phyloP scores from a whole-genome alignment of 2,329 filamentous ascomycete genomes.

The Cryphonectria carpinicola region DNA sequence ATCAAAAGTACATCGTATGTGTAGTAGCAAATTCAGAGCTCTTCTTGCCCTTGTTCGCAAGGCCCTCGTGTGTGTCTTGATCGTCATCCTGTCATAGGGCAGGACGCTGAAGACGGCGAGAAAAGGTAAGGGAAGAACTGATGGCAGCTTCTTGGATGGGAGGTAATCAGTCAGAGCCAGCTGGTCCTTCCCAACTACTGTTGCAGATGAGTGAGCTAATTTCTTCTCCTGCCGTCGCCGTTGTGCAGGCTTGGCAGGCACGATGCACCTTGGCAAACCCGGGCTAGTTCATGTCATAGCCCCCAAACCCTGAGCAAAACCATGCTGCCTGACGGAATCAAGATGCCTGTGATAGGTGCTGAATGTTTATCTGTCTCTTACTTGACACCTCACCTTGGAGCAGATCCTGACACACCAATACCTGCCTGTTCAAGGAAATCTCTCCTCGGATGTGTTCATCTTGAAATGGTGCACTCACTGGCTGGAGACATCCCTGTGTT shows the following conservation, averaged over 20 bases:
- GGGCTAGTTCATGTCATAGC: neutral
- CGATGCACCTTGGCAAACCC: neutral
- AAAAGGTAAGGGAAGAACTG: neutral
- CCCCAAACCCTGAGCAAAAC: neutral
- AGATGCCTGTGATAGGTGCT: too few relatives aligned
- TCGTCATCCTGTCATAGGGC: too few relatives aligned
- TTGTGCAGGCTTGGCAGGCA: neutral
- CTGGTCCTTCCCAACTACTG: neutral
- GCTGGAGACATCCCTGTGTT: neutral
- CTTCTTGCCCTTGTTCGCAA: neutral
- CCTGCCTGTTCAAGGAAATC: too few relatives aligned
- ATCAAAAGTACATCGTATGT: neutral
- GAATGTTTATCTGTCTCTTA: too few relatives aligned
- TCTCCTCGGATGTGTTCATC: neutral
- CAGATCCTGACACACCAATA: too few relatives aligned
- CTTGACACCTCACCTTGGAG: too few relatives aligned
- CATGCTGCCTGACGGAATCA: neutral
- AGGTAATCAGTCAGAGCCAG: too few relatives aligned
- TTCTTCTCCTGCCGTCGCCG: neutral
- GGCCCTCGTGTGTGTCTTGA: neutral
- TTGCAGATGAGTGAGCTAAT: neutral
- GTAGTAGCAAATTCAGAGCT: neutral
- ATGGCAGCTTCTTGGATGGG: neutral
- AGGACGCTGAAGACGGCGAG: neutral
- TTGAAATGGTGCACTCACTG: neutral